Evolutionary conservation across 495 filamentous ascomycete genomes (phyloP).

Genomic region (Trichoderma orchidacearum): DNA sequence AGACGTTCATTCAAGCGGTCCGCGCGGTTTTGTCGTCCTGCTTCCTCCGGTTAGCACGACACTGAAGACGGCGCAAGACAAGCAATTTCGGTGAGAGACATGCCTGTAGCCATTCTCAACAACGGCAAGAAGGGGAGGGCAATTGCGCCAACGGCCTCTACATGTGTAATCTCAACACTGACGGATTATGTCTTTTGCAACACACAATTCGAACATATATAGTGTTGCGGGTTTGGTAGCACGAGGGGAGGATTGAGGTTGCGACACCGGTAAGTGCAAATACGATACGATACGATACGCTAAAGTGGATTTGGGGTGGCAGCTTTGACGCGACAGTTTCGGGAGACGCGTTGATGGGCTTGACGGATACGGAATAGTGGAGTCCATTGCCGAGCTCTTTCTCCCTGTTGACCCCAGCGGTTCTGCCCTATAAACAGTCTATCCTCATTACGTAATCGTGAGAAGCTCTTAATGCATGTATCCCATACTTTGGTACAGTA

Average conservation of each 20-base stretch:
- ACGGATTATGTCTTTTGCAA: background rate
- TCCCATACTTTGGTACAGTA: too few species aligned
- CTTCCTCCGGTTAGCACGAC: conserved; percentile 9
- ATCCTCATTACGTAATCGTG: background rate
- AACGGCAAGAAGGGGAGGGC: background rate
- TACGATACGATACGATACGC: background rate
- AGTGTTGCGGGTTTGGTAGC: background rate
- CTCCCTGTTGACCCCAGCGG: too few species aligned
- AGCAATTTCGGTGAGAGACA: background rate
- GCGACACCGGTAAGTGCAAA: background rate
- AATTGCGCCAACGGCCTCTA: background rate
- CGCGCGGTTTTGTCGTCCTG: conserved; percentile 20
- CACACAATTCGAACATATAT: background rate
- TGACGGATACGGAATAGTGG: background rate
- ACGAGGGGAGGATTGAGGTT: background rate
- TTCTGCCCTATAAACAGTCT: too few species aligned
- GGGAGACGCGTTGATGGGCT: background rate
- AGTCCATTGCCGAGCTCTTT: too few species aligned
- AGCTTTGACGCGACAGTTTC: background rate
- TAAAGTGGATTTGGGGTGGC: background rate
- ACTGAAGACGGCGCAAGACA: background rate
- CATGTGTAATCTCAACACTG: background rate
- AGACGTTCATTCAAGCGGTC: conserved; percentile 38
- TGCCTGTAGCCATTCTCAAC: conserved; percentile 1
- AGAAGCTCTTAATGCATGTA: background rate